Evolutionary conservation across 345 rosid species (phyloP).

Genomic region (Citrus sinensis): DNA sequence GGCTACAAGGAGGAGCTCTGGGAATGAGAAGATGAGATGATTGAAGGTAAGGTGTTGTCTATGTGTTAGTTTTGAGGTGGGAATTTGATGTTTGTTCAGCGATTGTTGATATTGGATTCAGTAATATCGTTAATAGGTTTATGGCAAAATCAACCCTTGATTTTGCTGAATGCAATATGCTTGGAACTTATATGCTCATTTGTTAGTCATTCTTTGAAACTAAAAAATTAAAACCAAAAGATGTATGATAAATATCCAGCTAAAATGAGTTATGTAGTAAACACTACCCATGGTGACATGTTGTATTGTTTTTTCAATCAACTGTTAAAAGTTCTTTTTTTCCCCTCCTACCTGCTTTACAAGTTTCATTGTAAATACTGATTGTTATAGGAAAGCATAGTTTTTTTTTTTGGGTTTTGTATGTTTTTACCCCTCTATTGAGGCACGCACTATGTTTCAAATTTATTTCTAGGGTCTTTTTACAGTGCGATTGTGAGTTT

Average conservation of each 20-base stretch:
- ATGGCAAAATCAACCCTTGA: neutral
- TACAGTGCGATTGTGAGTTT: neutral
- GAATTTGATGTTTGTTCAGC: neutral
- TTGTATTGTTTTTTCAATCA: neutral
- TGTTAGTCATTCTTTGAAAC: neutral
- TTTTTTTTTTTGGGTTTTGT: neutral
- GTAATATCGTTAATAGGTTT: neutral
- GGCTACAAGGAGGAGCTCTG: constrained; percentile 62
- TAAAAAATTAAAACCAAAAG: neutral
- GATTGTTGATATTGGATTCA: neutral
- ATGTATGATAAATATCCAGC: neutral
- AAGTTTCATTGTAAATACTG: neutral
- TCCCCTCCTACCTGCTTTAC: neutral
- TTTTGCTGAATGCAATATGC: neutral
- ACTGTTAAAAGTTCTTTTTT: too few relatives aligned
- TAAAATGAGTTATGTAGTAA: neutral
- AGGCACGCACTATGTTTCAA: neutral
- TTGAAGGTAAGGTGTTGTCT: constrained; percentile 17
- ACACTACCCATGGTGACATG: too few relatives aligned
- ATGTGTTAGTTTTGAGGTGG: neutral
- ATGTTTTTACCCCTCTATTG: neutral
- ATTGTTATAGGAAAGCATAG: neutral
- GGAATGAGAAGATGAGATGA: constrained; percentile 81
- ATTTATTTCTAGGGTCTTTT: neutral
- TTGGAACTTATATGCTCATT: neutral